These are phyloP conservation scores for Neofusicoccum umdonicola DNA, from an alignment of 2,329 filamentous ascomycete genomes.

Conservation along the genomic window DNA sequence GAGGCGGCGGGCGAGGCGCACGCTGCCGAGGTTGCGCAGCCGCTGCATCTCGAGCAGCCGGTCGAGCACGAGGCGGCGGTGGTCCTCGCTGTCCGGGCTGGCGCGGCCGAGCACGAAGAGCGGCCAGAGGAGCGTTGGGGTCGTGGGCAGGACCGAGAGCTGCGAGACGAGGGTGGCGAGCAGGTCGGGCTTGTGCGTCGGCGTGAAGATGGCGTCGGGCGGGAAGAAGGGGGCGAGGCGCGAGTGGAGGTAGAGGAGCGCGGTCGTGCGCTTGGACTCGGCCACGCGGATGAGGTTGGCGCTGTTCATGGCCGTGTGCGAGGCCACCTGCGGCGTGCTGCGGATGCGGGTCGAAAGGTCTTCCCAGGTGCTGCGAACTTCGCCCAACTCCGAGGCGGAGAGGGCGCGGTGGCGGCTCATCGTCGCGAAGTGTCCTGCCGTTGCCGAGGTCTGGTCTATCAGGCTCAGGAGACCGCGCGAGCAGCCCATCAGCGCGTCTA, in stretches of 20 bases:
- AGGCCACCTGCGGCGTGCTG: not conserved
- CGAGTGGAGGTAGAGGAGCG: slow-evolving; percentile 30
- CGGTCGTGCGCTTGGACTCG: slow-evolving; percentile 29
- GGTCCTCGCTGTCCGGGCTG: slow-evolving; percentile 24
- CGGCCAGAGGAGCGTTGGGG: slow-evolving; percentile 17
- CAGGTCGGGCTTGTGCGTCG: slow-evolving; percentile 16
- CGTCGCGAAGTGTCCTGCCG: not conserved
- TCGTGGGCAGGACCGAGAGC: not conserved
- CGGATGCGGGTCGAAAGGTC: not conserved
- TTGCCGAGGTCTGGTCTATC: slow-evolving; percentile 25
- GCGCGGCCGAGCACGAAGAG: slow-evolving; percentile 26
- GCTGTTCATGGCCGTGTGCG: slow-evolving; percentile 18
- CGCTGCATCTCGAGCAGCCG: slow-evolving; percentile 25
- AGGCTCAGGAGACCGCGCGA: slow-evolving; percentile 30
- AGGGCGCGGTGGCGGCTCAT: not conserved
- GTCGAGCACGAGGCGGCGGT: slow-evolving; percentile 32
- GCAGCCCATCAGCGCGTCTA: slow-evolving; percentile 33
- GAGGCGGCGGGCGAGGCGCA: slow-evolving; percentile 21
- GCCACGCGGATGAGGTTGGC: slow-evolving; percentile 26
- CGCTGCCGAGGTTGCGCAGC: slow-evolving; percentile 29
- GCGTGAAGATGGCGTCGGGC: not conserved
- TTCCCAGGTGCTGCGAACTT: not conserved
- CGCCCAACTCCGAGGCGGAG: not conserved
- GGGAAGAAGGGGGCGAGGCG: slow-evolving; percentile 16
- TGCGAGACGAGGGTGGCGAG: slow-evolving; percentile 26